Percentiles rank a stretch among this genome's conserved stretches.
phyloP scores from a whole-genome alignment of 331 rosid species.

The Pyracantha coccinea region DNA sequence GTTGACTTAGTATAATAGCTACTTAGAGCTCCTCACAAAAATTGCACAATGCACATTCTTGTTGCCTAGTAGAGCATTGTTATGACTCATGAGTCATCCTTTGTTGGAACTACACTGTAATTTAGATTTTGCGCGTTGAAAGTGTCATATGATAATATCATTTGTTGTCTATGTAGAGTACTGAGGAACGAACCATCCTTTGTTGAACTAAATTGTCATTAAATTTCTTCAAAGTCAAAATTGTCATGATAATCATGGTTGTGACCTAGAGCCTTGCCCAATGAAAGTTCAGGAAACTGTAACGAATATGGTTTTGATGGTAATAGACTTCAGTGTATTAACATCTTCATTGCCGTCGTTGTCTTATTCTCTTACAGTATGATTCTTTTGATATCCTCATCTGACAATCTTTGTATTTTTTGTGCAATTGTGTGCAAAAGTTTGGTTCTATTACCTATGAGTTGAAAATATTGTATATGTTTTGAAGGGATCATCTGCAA shows the following conservation, averaged over 20 bases:
- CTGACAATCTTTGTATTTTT: not conserved
- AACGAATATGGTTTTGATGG: not conserved
- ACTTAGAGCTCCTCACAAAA: not conserved
- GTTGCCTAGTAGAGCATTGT: not conserved
- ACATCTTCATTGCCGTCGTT: not conserved
- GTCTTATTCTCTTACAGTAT: not conserved
- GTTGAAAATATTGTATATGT: not conserved
- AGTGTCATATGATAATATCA: not conserved
- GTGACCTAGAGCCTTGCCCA: not conserved
- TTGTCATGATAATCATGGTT: not conserved
- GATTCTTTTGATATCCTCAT: not conserved
- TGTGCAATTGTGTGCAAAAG: not conserved
- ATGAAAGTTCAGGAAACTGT: not conserved
- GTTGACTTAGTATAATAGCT: not conserved
- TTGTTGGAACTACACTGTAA: not conserved
- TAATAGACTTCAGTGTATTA: not conserved
- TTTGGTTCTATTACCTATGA: not conserved
- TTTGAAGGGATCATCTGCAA: slow-evolving; percentile 65
- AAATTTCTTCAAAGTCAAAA: not conserved
- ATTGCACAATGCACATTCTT: not conserved
- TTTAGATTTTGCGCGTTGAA: too few relatives aligned
- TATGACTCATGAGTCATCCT: not conserved
- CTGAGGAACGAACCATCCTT: not conserved
- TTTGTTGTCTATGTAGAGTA: not conserved
- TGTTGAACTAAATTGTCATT: not conserved